phyloP scores from a whole-genome alignment of 176 grass and related monocot species.

The Elaeis guineensis region DNA sequence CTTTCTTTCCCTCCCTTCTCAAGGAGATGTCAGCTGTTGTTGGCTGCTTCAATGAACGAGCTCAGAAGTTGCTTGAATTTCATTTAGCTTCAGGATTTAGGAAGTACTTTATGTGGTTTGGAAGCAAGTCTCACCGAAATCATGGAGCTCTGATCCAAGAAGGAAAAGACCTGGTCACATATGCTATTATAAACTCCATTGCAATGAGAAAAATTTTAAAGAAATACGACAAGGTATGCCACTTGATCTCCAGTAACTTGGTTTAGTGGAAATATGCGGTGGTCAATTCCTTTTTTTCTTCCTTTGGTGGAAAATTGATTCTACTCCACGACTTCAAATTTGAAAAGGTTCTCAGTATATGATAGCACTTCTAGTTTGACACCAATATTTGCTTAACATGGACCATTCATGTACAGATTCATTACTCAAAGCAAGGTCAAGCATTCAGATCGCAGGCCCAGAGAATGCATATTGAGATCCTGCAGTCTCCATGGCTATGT shows the following conservation, averaged over 20 bases:
- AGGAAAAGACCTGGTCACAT: conserved; percentile 73
- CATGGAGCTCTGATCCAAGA: conserved; percentile 46
- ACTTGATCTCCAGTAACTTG: not conserved
- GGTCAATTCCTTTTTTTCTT: too few species aligned
- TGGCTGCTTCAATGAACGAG: conserved; percentile 70
- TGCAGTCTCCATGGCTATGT: conserved; percentile 81
- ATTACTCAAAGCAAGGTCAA: conserved; percentile 88
- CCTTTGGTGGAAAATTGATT: too few species aligned
- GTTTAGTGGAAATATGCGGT: too few species aligned
- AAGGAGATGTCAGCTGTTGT: conserved; percentile 71
- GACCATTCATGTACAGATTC: conserved; percentile 34
- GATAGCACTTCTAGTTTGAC: too few species aligned
- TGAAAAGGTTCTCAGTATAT: too few species aligned
- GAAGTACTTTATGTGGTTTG: conserved; percentile 51
- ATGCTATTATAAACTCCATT: conserved; percentile 86
- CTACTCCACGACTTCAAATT: too few species aligned
- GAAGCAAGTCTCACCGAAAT: conserved; percentile 26
- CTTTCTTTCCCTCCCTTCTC: conserved; percentile 77
- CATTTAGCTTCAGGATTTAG: conserved; percentile 69
- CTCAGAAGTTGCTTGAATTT: conserved; percentile 62
- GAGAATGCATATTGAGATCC: conserved; percentile 82
- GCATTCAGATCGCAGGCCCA: conserved; percentile 80
- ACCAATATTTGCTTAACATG: not conserved
- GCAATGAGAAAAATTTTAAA: conserved; percentile 89
- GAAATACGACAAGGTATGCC: conserved; percentile 79